Evolutionary conservation across 805 yeast species (phyloP), one percentile per base, ranked within the genome.

Genomic region (Myxozyma geophila): DNA sequence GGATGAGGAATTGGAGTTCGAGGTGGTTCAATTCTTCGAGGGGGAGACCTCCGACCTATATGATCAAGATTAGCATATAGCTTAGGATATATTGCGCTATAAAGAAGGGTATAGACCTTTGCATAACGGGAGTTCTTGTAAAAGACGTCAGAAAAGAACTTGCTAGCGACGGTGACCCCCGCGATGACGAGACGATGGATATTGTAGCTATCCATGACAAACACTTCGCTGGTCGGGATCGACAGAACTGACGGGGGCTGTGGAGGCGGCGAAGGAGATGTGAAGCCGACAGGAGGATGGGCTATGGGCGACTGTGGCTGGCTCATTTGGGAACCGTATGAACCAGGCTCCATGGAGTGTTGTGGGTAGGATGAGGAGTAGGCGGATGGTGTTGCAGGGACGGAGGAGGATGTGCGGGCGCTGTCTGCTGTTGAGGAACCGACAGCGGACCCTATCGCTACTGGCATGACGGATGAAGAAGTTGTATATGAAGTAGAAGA

Each of bases 171-270:
- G 0, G 99, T 93, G 64, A 95, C 88, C 4, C 98, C 98, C 12
- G 96, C 89, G 54, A 95, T 93, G 56, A 95, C 90, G 68, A 95
- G 81, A 66, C 99, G 82, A 77, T 95, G 99, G 67, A 95, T 92
- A 75, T 95, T 95, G 77, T 89, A 93, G 62, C 96, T 88, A 76
- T 95, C 98, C 92, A 95, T 90, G 9, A 93, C 96, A 75, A 95
- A 92, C 64, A 90, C 56, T 46, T 77, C 74, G 17, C 51, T 41
- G 10, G 66, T 59, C 0, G 57, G 51, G 7, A 48, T n/a, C 10
- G 59, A 44, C 2, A 37, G 33, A 3, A 17, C 6, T 8, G 50
- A 21, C 10, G 62, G 43, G 21, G 58, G 48, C 19, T 54, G 46
- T 15, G 62, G 89, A 93, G 57, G 79, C 82, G 57, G 70, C 74